Conservation (phyloP, 495 filamentous ascomycete species). For the Penicillium dipodomyicola region DNA sequence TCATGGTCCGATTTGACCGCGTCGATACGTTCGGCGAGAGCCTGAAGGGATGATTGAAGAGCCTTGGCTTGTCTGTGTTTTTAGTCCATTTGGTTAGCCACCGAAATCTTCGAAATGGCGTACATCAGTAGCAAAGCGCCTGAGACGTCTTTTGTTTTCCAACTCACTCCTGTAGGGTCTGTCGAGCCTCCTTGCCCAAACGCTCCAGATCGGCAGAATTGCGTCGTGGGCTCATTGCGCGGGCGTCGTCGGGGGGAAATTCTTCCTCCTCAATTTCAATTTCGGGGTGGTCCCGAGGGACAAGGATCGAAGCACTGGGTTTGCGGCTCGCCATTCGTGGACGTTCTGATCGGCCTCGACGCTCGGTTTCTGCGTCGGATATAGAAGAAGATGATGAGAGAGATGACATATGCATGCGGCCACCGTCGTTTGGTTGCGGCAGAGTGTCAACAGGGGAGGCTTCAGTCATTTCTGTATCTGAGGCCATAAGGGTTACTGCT, state of each 20-base stretch:
- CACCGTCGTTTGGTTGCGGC: slow-evolving; percentile 45
- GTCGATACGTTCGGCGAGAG: slow-evolving; percentile 87
- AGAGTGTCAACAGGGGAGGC: slow-evolving; percentile 43
- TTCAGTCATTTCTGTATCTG: slow-evolving; percentile 42
- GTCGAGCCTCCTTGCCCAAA: slow-evolving; percentile 75
- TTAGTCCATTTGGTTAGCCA: background rate
- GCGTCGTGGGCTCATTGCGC: slow-evolving; percentile 90
- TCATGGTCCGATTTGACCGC: slow-evolving; percentile 91
- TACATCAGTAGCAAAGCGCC: background rate
- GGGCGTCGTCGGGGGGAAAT: slow-evolving; percentile 79
- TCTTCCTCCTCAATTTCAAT: slow-evolving; percentile 66
- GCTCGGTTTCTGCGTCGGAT: slow-evolving; percentile 48
- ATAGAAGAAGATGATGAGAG: slow-evolving; percentile 48
- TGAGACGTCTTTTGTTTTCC: background rate
- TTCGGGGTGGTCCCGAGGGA: slow-evolving; percentile 67
- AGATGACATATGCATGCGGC: slow-evolving; percentile 44
- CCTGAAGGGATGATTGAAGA: slow-evolving; percentile 82
- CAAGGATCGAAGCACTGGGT: slow-evolving; percentile 76
- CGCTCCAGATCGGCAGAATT: slow-evolving; percentile 85
- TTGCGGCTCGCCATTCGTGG: slow-evolving; percentile 61
- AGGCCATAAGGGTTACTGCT: slow-evolving; percentile 37
- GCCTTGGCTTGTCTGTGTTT: slow-evolving; percentile 72
- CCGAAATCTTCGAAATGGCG: background rate
- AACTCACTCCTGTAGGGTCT: slow-evolving; percentile 63
- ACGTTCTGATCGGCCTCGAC: slow-evolving; percentile 46